Base-by-base conservation (phyloP, 225 moss, liverwort and hornwort species). In the Anthoceros angustus region DNA sequence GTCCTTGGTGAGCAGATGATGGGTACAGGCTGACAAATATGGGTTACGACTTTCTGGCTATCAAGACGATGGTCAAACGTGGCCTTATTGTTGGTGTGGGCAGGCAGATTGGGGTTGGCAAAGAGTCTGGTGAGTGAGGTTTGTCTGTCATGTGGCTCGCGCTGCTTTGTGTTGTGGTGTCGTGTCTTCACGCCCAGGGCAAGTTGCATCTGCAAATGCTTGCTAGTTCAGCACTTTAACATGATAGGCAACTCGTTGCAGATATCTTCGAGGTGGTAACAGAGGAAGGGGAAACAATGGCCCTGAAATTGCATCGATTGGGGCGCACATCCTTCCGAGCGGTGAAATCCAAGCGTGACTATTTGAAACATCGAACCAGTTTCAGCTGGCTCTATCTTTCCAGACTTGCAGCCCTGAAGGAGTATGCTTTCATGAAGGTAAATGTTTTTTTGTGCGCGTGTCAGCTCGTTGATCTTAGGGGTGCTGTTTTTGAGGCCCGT, bases 371-470 rank as follows among this genome's bases (percentile, higher is more conserved):
- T 70, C 86, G 94, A 26, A 95, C 80, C 23, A 95, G 88, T 76
- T 95, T 86, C 65, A 90, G 84, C 68, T 95, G 94, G 94, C 72
- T 95, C 16, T 95, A 95, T 74, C 75, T 95, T 26, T 95, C 94
- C 11, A 88, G 94, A 73, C 64, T 95, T 69, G 90, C 94, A 26
- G 94, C 94, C 48, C 86, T 95, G 0, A 95, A 95, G 70, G 94
- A 95, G 45, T 95, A 88, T 77, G 90, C 94, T 32, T 95, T 90
- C 46, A 95, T 95, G 94, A 95, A 95, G 88, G 94, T 94, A 39
- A 72, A 68, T 25, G 10, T 7, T 3, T 25, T 38, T 63, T 64
- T 48, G 16, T 26, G 66, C 3, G 2, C 71, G 14, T 66, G 32
- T 45, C 32, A 18, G 25, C 39, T 0, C 40, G 15, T 73, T 10